Conservation (phyloP, 2,329 filamentous ascomycete species). For the Triangularia setosa region DNA sequence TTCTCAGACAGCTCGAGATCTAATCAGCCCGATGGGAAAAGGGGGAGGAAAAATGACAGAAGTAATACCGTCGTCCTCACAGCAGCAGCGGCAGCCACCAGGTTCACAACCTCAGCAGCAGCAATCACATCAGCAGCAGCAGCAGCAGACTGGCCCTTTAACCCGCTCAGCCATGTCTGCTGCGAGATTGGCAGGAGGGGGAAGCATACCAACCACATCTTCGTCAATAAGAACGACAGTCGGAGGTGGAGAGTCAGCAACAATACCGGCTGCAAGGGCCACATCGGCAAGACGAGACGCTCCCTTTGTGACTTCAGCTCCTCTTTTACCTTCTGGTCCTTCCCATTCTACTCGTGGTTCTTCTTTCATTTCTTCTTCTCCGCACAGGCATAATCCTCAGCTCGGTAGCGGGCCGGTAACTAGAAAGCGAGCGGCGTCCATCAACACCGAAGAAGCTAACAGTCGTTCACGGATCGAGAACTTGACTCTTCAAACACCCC, state of each 20-base stretch:
- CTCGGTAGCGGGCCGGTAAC: slow-evolving; percentile 19
- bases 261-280: slow-evolving; percentile 12
- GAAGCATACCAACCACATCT: neutral
- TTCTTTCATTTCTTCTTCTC: neutral
- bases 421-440: slow-evolving; percentile 44
- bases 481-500: slow-evolving; percentile 35
- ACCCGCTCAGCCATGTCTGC: slow-evolving; percentile 24
- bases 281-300: neutral
- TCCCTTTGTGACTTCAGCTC: slow-evolving; percentile 8
- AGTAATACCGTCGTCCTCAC: slow-evolving; percentile 14
- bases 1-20: neutral
- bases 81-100: slow-evolving; percentile 4
- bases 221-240: neutral
- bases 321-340: neutral
- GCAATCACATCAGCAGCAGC: neutral
- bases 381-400: slow-evolving; percentile 5
- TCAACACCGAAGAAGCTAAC: slow-evolving; percentile 43
- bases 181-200: slow-evolving; percentile 14
- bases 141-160: slow-evolving; percentile 12
- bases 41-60: slow-evolving; percentile 23
- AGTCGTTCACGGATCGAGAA: slow-evolving; percentile 34
- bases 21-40: neutral
- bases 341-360: neutral
- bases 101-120: neutral
- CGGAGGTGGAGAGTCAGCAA: slow-evolving; percentile 10